Evolutionary conservation across 2,329 filamentous ascomycete species (phyloP).

Genomic region (Alternaria postmessia): DNA sequence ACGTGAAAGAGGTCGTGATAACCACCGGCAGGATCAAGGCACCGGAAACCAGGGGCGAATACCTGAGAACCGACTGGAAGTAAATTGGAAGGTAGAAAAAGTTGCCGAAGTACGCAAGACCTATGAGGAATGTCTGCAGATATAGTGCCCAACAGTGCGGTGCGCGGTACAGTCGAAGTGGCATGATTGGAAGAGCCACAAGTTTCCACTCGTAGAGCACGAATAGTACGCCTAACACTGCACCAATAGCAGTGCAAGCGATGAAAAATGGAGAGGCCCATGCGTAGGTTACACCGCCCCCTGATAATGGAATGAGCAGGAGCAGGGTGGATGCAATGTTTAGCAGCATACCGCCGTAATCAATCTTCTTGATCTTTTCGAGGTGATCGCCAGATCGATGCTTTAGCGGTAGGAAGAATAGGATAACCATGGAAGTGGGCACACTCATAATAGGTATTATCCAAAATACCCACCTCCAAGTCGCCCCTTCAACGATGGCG

Average conservation of each 20-base stretch:
- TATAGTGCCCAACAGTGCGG: conserved; percentile 64
- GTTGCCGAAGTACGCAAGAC: conserved; percentile 66
- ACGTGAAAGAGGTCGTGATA: conserved; percentile 25
- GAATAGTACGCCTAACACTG: conserved; percentile 58
- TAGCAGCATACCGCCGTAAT: conserved; percentile 65
- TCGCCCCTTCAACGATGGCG: conserved; percentile 23
- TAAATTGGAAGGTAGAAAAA: conserved; percentile 70
- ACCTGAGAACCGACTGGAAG: conserved; percentile 65
- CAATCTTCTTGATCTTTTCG: conserved; percentile 64
- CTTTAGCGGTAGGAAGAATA: conserved; percentile 49
- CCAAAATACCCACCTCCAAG: conserved; percentile 29
- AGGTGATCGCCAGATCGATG: conserved; percentile 54
- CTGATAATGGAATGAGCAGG: conserved; percentile 69
- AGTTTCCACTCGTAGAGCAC: conserved; percentile 65
- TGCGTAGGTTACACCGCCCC: conserved; percentile 65
- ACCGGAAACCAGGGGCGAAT: conserved; percentile 59
- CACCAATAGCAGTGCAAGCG: conserved; percentile 63
- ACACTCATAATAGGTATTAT: conserved; percentile 28
- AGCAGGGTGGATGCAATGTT: conserved; percentile 67
- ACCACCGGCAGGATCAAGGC: conserved; percentile 57
- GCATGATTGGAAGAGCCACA: conserved; percentile 66
- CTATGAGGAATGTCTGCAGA: conserved; percentile 66
- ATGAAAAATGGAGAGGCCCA: conserved; percentile 67
- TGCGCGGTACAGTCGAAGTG: conserved; percentile 64
- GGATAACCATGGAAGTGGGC: conserved; percentile 18